Base-by-base conservation (phyloP, 108 stramenopile species). In the Conticribra weissflogii region DNA sequence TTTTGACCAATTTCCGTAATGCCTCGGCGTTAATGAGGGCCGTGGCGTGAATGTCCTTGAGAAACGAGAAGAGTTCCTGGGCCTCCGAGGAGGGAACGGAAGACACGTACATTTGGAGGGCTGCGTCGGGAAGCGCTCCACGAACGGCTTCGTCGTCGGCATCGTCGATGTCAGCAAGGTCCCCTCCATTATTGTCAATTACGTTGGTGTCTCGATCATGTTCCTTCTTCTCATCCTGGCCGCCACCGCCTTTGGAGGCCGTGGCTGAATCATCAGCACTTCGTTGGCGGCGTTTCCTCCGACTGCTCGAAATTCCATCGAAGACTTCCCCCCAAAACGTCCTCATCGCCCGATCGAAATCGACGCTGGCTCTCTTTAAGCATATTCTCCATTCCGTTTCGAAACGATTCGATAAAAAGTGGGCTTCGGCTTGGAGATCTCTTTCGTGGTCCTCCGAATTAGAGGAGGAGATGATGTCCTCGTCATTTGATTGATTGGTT, bases 101-200 rank as follows among this genome's bases (percentile, higher is more conserved):
- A 5, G 72, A 48, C 0, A 84, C 74, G 57, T 81, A 91, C 0
- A 72, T 17, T 50, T 76, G 79, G 46, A 91, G 60, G 15, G 89
- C 89, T 27, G 68, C 68, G 32, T 85, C 89, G 48, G 85, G 85
- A 3, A 83, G 77, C 2, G 85, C 85, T 25, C 89, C 89, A 21
- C 89, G 80, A 22, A 74, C 41, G 22, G 76, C 66, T 2, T 36
- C 45, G 2, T 72, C 72, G 5, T 67, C 46, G 29, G 53, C 12
- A 9, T 23, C 28, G 30, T n/a, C 7, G 1, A 16, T 8, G 18
- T 59, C 28, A 27, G 30, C 49, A 22, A 52, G 29, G 2, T 31
- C 64, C n/a, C n/a, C 36, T 41, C 12, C 36, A 41, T 41, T 41
- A 12, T 41, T 41, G 36, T 41, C 12, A 12, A 41, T 41, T 41